Conservation (phyloP, 768 basidiomycete species). For the Russula lepida region DNA sequence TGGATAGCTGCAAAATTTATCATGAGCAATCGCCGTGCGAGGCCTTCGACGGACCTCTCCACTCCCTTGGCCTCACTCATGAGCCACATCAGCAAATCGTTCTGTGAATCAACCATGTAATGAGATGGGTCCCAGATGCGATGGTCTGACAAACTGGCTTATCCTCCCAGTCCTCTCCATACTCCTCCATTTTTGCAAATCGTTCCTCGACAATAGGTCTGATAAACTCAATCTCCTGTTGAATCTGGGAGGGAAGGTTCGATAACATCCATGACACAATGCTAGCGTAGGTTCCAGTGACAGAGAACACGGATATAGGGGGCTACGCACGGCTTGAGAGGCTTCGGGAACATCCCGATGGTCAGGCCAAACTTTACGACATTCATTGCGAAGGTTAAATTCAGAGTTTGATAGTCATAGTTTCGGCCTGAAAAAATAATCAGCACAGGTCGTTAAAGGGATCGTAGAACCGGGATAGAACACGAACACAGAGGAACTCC, state of each 20-base stretch:
- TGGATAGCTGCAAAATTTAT: slow-evolving; percentile 35
- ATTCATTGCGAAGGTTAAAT: slow-evolving; percentile 28
- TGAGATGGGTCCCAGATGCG: not conserved
- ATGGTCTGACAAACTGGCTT: not conserved
- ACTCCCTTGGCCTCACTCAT: slow-evolving; percentile 28
- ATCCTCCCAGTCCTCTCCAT: not conserved
- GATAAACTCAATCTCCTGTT: not conserved
- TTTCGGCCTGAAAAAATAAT: slow-evolving; percentile 32
- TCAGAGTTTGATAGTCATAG: slow-evolving; percentile 29
- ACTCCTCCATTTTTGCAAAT: not conserved
- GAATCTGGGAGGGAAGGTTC: not conserved
- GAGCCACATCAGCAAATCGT: slow-evolving; percentile 37
- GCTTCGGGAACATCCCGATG: slow-evolving; percentile 34
- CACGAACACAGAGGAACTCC: slow-evolving; percentile 35
- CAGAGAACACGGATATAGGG: not conserved
- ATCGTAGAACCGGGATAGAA: not conserved
- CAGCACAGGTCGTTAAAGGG: not conserved
- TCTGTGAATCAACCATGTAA: slow-evolving; percentile 13
- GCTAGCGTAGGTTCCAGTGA: not conserved
- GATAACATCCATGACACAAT: not conserved
- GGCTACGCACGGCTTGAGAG: slow-evolving; percentile 36
- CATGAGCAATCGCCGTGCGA: slow-evolving; percentile 28
- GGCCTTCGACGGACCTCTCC: slow-evolving; percentile 26
- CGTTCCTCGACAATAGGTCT: slow-evolving; percentile 3
- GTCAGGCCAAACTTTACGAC: slow-evolving; percentile 28